Percentiles rank a stretch among this genome's conserved stretches.
phyloP scores from a whole-genome alignment of 2,329 filamentous ascomycete genomes.

The Boeremia lycopersici region DNA sequence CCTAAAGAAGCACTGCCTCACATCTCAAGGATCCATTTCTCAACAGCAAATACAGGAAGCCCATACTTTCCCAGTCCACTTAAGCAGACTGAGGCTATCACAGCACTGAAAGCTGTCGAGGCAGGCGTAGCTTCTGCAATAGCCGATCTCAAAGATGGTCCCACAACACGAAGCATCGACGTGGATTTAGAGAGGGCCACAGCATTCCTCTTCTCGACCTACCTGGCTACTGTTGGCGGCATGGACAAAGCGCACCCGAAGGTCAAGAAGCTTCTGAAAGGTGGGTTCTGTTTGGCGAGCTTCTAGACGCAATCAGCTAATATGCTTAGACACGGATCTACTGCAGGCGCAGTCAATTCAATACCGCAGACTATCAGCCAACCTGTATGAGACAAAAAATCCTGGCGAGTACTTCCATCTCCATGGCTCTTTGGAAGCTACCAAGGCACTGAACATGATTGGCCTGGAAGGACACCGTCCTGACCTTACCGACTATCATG shows the following conservation, averaged over 20 bases:
- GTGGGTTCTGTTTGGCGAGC: slow-evolving; percentile 23
- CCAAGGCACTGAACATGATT: slow-evolving; percentile 72
- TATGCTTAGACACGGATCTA: slow-evolving; percentile 70
- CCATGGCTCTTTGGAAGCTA: slow-evolving; percentile 75
- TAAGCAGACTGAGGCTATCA: slow-evolving; percentile 60
- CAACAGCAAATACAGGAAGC: slow-evolving; percentile 46
- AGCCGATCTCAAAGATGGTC: slow-evolving; percentile 60
- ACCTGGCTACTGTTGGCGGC: slow-evolving; percentile 62
- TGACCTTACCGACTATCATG: slow-evolving; percentile 58
- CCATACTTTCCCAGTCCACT: slow-evolving; percentile 54
- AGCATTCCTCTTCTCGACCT: slow-evolving; percentile 64
- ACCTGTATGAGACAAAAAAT: slow-evolving; percentile 72
- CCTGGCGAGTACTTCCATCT: slow-evolving; percentile 74
- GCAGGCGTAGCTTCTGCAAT: slow-evolving; percentile 65
- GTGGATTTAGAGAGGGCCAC: slow-evolving; percentile 62
- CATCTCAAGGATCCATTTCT: slow-evolving; percentile 40
- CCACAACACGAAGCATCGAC: slow-evolving; percentile 50
- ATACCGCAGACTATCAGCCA: slow-evolving; percentile 75
- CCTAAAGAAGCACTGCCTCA: slow-evolving; percentile 41
- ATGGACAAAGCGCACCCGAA: slow-evolving; percentile 51
- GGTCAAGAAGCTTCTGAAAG: slow-evolving; percentile 55
- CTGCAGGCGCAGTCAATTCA: slow-evolving; percentile 71
- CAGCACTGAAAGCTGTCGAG: slow-evolving; percentile 65
- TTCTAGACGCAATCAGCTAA: slow-evolving; percentile 20
- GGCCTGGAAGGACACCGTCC: slow-evolving; percentile 67